phyloP scores from a whole-genome alignment of 2,329 filamentous ascomycete species.

The Sarocladium oryzae region DNA sequence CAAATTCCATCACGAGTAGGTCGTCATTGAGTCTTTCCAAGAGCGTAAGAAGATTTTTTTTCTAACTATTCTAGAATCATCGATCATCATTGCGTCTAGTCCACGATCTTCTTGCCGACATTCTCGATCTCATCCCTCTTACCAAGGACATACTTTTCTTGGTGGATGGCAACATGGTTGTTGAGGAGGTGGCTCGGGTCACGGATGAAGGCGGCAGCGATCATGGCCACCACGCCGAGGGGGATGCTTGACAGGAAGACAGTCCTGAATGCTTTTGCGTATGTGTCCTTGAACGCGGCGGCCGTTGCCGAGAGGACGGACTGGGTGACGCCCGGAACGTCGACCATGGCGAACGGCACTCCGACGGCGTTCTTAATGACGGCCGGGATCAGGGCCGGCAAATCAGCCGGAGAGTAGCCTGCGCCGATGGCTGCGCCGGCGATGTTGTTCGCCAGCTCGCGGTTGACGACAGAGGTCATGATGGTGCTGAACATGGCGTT shows the following conservation, averaged over 20 bases:
- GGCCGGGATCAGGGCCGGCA: neutral
- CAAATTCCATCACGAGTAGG: too few species aligned
- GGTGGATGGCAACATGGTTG: slow-evolving; percentile 5
- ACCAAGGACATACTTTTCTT: slow-evolving; percentile 6
- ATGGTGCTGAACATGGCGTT: slow-evolving; percentile 8
- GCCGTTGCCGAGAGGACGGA: neutral
- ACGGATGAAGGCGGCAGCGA: slow-evolving; percentile 2
- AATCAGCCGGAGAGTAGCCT: neutral
- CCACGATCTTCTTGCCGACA: neutral
- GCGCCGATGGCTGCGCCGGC: neutral
- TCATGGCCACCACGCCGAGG: neutral
- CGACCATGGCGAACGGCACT: neutral
- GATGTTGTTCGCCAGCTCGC: slow-evolving; percentile 2
- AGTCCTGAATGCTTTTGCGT: neutral
- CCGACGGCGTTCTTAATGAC: slow-evolving; percentile 7
- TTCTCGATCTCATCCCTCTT: neutral
- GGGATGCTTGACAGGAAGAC: slow-evolving; percentile 1
- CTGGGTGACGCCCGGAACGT: neutral
- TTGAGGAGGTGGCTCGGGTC: slow-evolving; percentile 5
- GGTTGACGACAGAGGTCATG: neutral
- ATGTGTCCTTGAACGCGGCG: neutral
- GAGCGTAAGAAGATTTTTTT: too few species aligned
- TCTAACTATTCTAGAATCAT: too few species aligned
- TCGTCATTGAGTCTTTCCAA: too few species aligned
- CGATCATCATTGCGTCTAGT: neutral